These are phyloP conservation scores for Isatis lusitanica DNA, from an alignment of 441 rosid species.

Conservation along the genomic window DNA sequence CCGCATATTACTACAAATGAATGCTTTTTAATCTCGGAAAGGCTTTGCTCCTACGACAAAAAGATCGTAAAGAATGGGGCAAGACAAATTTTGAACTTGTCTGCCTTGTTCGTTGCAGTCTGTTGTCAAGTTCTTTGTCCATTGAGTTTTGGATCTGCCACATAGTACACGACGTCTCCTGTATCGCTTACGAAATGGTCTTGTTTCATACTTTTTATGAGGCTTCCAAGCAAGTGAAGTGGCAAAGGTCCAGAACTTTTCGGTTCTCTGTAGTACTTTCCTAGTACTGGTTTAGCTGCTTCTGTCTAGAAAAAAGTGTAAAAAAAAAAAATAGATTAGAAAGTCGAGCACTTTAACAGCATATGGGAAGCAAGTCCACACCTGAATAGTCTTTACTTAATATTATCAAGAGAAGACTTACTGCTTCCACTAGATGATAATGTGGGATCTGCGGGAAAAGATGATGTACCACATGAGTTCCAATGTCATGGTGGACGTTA, in stretches of 20 bases:
- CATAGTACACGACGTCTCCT: slow-evolving; percentile 57
- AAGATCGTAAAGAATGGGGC: slow-evolving; percentile 7
- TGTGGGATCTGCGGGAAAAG: slow-evolving; percentile 77
- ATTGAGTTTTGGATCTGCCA: slow-evolving; percentile 43
- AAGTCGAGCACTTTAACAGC: background rate
- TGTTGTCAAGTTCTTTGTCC: slow-evolving; percentile 25
- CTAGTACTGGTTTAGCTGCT: slow-evolving; percentile 54
- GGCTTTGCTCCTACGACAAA: slow-evolving; percentile 5
- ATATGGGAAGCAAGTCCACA: background rate
- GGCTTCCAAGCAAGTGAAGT: slow-evolving; percentile 44
- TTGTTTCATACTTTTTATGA: slow-evolving; percentile 44
- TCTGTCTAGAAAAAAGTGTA: slow-evolving; percentile 43
- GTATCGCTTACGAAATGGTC: slow-evolving; percentile 54
- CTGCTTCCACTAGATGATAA: slow-evolving; percentile 68
- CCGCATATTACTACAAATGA: background rate
- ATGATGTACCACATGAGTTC: slow-evolving; percentile 71
- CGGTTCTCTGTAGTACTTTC: slow-evolving; percentile 56
- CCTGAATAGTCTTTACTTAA: background rate
- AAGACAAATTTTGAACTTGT: background rate
- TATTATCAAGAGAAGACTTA: slow-evolving; percentile 34
- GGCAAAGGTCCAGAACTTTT: slow-evolving; percentile 49
- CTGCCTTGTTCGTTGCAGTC: background rate
- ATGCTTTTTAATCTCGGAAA: background rate
- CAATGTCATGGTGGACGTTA: slow-evolving; percentile 71
- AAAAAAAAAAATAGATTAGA: background rate